Percentiles rank a stretch among this genome's conserved stretches.
These are phyloP conservation scores for Didymella sp. DNA, from an alignment of 2,329 filamentous ascomycete species.

Conservation along the genomic window DNA sequence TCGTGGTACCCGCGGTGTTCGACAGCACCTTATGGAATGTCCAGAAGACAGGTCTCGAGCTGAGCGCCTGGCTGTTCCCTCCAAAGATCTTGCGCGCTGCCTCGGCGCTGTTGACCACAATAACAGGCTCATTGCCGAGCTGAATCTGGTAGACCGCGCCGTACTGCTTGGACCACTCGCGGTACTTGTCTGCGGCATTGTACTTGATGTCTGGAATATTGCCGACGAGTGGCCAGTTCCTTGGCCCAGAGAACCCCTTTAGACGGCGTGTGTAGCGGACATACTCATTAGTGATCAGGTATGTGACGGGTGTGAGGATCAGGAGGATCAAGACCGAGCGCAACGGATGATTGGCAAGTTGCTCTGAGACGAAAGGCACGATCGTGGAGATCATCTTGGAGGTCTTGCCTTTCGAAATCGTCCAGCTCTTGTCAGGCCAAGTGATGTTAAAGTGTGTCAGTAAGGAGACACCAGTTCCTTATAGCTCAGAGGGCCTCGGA, in stretches of 20 bases:
- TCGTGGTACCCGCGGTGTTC: constrained; percentile 71
- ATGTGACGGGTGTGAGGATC: constrained; percentile 42
- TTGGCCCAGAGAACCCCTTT: constrained; percentile 50
- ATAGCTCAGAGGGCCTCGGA: constrained; percentile 6
- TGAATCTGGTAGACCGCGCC: constrained; percentile 57
- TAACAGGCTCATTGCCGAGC: constrained; percentile 54
- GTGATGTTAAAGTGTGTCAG: background rate
- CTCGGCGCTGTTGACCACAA: constrained; percentile 54
- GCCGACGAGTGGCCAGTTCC: constrained; percentile 51
- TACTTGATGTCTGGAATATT: constrained; percentile 54
- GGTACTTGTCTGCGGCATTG: constrained; percentile 54
- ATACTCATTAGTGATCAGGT: constrained; percentile 50
- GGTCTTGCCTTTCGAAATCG: background rate
- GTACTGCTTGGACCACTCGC: constrained; percentile 52
- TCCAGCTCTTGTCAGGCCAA: background rate
- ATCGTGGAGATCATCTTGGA: constrained; percentile 41
- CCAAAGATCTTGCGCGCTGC: constrained; percentile 53
- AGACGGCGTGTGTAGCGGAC: constrained; percentile 45
- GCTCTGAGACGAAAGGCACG: constrained; percentile 29
- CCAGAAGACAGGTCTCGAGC: constrained; percentile 54
- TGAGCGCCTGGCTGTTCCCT: constrained; percentile 52
- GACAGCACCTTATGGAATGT: constrained; percentile 63
- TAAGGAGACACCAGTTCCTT: constrained; percentile 6
- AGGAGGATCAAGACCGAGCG: constrained; percentile 32
- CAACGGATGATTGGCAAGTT: constrained; percentile 35